These are phyloP conservation scores for Ascobolus immersus DNA, from an alignment of 495 filamentous ascomycete species.

Conservation along the genomic window DNA sequence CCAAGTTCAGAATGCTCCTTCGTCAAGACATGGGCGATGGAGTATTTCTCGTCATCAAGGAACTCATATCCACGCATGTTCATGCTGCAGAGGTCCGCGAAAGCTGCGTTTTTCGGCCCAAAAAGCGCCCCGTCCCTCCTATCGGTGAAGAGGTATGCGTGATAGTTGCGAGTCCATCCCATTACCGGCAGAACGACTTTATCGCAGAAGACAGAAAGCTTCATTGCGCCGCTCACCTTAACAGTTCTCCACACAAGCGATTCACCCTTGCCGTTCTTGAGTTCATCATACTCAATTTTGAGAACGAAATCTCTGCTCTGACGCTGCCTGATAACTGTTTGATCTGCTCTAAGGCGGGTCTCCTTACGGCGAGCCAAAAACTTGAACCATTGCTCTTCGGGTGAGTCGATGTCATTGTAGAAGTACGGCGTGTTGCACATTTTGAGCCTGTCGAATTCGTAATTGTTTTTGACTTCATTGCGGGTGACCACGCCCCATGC, in stretches of 20 bases:
- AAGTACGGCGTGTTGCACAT: no score
- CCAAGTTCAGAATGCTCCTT: conserved; percentile 1
- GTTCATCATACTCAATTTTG: conserved; percentile 2
- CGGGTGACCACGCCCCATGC: no score
- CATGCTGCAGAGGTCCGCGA: no score
- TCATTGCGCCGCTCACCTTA: conserved; percentile 5
- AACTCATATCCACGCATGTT: conserved; percentile 2
- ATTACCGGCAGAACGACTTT: conserved; percentile 4
- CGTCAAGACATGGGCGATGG: conserved; percentile 4
- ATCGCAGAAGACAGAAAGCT: conserved; percentile 3
- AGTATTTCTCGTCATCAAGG: conserved; percentile 5
- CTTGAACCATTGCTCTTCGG: no score
- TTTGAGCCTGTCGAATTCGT: no score
- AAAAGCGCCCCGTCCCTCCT: conserved; percentile 6
- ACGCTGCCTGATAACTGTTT: no score
- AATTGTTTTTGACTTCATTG: no score
- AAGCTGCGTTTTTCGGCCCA: no score
- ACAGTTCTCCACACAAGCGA: conserved; percentile 6
- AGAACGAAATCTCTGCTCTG: conserved; percentile 8
- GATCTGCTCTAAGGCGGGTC: no score
- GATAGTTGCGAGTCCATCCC: conserved; percentile 10
- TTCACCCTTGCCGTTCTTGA: conserved; percentile 1
- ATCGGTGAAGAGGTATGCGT: conserved; percentile 7
- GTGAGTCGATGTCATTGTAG: no score
- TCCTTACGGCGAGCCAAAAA: no score